Evolutionary conservation across 1,284 basidiomycete genomes (phyloP).

Genomic region (Flammula alnicola): DNA sequence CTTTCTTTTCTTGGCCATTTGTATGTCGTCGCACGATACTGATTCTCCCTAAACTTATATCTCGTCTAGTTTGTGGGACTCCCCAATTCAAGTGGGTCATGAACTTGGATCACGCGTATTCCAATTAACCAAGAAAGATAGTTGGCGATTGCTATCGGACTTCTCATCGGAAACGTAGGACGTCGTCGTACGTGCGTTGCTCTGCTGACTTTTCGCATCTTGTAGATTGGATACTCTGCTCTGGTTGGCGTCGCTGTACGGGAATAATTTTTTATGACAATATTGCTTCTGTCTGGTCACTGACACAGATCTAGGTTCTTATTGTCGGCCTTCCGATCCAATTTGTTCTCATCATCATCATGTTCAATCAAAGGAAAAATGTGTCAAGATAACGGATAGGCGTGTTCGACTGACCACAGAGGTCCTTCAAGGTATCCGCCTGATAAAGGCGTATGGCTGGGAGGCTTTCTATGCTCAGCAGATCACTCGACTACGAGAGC

Average conservation of each 20-base stretch:
- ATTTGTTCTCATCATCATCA: slow-evolving; percentile 60
- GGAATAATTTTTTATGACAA: not conserved
- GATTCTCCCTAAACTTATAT: not conserved
- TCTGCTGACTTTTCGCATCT: not conserved
- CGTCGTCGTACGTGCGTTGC: not conserved
- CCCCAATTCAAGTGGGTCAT: slow-evolving; percentile 26
- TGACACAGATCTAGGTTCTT: slow-evolving; percentile 38
- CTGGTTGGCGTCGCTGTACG: slow-evolving; percentile 67
- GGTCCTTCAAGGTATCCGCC: slow-evolving; percentile 65
- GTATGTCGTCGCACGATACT: slow-evolving; percentile 13
- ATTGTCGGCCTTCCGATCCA: slow-evolving; percentile 68
- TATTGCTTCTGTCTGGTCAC: not conserved
- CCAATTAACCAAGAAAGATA: slow-evolving; percentile 53
- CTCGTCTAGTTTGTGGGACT: slow-evolving; percentile 19
- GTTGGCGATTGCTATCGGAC: slow-evolving; percentile 65
- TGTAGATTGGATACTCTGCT: slow-evolving; percentile 67
- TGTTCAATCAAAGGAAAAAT: slow-evolving; percentile 70
- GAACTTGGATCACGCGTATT: not conserved
- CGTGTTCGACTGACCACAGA: slow-evolving; percentile 70
- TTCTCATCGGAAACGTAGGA: slow-evolving; percentile 63
- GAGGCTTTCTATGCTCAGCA: slow-evolving; percentile 65
- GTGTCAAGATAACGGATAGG: slow-evolving; percentile 75
- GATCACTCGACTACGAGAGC: slow-evolving; percentile 52
- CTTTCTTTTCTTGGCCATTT: slow-evolving; percentile 50
- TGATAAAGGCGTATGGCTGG: slow-evolving; percentile 68